Base-by-base conservation (phyloP, 805 yeast genomes). In the Monosporozyma siamensis region DNA sequence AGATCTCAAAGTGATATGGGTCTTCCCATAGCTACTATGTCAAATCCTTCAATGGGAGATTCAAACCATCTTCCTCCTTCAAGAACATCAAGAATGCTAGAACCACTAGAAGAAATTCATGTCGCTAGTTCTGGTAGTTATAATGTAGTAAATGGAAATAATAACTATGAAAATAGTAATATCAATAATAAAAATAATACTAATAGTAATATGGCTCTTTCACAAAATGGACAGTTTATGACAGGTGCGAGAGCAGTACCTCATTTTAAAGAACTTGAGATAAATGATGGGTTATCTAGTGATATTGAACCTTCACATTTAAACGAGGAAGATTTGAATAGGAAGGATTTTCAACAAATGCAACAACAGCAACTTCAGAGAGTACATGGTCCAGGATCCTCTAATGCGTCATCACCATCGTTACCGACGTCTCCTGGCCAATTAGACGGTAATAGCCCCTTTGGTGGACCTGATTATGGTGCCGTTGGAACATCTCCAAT, bases 231-330 rank as follows among this genome's bases (percentile, higher is more conserved):
- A 9, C 35, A 32, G 10, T 32, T 32, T 32, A 17, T 32, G 14
- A 32, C 35, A 10, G 24, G 34, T 21, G 23, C 29, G 7, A 34
- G 22, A 14, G 38, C 31, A 3, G 31, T 47, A 15, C 44, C 52
- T 4, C 52, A 55, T 34, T 61, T 55, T 36, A 58, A 57, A 44
- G 65, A 61, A 37, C 38, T 62, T 14, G 61, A 61, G 38, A 50
- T 61, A 6, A 64, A 61, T 30, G 67, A 61, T 47, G 67, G 65
- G 3, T 44, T 64, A n/a, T 59, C 65, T 2, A 61, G 65, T 44
- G 68, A 61, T 44, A 55, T 58, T 20, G 68, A 64, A 40, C 65
- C 59, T 11, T 32, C 24, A 10, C 9, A 15, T 17, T 12, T 38
- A n/a, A 32, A 34, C 12, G 38, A 39, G 23, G 42, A 35, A 21